phyloP scores from a whole-genome alignment of 2,329 filamentous ascomycete species.

The Xylaria sp. region DNA sequence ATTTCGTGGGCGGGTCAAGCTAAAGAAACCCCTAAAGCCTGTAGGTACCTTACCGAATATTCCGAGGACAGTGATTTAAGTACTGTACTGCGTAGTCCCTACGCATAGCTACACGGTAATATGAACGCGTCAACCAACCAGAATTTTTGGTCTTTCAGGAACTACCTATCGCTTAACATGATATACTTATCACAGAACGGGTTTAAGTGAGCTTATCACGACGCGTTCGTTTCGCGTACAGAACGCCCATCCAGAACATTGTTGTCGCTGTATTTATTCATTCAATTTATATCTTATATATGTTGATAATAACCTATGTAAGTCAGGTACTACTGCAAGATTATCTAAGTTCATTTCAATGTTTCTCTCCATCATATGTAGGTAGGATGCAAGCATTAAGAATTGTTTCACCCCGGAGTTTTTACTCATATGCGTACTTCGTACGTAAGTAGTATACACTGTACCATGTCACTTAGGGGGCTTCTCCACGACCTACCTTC shows the following conservation, averaged over 20 bases:
- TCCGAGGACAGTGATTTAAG: slow-evolving; percentile 9
- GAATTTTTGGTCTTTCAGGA: background rate
- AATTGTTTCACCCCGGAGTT: background rate
- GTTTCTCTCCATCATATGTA: no score
- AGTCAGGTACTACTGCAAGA: no score
- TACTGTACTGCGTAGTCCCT: background rate
- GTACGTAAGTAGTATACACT: no score
- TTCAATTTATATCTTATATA: background rate
- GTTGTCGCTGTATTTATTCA: background rate
- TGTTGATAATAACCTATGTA: no score
- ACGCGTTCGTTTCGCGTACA: slow-evolving; percentile 37
- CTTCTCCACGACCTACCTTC: background rate
- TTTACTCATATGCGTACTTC: no score
- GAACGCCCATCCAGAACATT: background rate
- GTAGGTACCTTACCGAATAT: slow-evolving; percentile 13
- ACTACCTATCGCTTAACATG: background rate
- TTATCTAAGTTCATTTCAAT: no score
- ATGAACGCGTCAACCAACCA: slow-evolving; percentile 2
- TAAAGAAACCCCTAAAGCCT: slow-evolving; percentile 16
- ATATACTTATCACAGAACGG: background rate
- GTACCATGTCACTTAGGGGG: background rate
- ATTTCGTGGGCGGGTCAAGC: slow-evolving; percentile 33
- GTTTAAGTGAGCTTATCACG: slow-evolving; percentile 12
- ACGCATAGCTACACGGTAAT: slow-evolving; percentile 4
- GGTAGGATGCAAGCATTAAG: no score